Percentiles rank a stretch among this genome's conserved stretches.
Evolutionary conservation across 768 basidiomycete genomes (phyloP).

Genomic region (Naganishia randhawae): DNA sequence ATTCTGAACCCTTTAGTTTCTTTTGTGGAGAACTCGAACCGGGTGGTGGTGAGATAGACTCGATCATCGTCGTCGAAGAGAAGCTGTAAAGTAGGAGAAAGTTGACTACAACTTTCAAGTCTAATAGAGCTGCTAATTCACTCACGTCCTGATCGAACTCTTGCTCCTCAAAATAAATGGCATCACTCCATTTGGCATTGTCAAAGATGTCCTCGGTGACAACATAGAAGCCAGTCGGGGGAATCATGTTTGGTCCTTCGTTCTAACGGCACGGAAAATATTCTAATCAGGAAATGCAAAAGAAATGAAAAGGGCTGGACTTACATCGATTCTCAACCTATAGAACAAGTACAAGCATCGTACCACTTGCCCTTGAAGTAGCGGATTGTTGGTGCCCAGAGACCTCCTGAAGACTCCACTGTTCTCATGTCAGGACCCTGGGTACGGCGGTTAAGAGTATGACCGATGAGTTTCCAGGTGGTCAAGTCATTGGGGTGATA

Average conservation of each 20-base stretch:
- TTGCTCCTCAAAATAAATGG: conserved; percentile 31
- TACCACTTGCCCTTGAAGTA: conserved; percentile 33
- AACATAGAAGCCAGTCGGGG: conserved; percentile 33
- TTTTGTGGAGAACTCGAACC: conserved; percentile 10
- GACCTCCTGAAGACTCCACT: conserved; percentile 26
- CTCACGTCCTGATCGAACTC: conserved; percentile 39
- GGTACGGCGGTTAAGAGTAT: conserved; percentile 25
- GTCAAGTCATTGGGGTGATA: conserved; percentile 37
- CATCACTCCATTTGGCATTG: conserved; percentile 33
- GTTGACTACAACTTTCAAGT: not conserved
- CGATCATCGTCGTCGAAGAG: conserved; percentile 36
- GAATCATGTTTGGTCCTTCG: conserved; percentile 8
- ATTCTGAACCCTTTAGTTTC: conserved; percentile 8
- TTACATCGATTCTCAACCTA: conserved; percentile 4
- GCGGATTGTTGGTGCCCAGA: conserved; percentile 38
- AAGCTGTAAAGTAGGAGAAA: conserved; percentile 21
- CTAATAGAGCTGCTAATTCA: not conserved
- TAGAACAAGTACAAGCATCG: conserved; percentile 23
- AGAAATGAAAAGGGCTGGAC: not conserved
- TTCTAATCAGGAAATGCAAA: not conserved
- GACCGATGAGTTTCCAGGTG: conserved; percentile 37
- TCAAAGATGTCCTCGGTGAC: conserved; percentile 37
- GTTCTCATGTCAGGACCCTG: conserved; percentile 31
- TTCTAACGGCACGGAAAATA: not conserved
- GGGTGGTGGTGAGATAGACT: conserved; percentile 28